These are phyloP conservation scores for Stephanocyclus meneghinianus DNA, from an alignment of 352 stramenopile genomes.

Conservation along the genomic window DNA sequence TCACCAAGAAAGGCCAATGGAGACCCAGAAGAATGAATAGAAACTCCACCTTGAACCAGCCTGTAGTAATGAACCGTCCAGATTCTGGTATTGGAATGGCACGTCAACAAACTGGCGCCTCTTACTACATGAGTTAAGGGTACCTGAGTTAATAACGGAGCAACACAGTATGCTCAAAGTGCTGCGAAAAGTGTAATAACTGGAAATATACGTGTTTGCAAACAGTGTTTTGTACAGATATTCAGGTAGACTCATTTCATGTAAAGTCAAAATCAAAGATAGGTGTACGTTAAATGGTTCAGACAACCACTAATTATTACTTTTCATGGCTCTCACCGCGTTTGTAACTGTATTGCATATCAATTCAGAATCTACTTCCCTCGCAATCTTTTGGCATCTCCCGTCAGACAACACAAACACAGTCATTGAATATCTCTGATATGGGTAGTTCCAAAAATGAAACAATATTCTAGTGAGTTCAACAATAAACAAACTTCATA, in stretches of 20 bases:
- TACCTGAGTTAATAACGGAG: not conserved
- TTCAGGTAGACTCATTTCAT: constrained; percentile 3
- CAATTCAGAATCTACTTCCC: constrained; percentile 67
- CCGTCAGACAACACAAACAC: constrained; percentile 72
- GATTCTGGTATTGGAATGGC: constrained; percentile 66
- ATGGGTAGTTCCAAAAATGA: not conserved
- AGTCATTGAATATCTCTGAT: constrained; percentile 66
- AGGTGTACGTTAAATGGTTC: not conserved
- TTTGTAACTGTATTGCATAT: constrained; percentile 60
- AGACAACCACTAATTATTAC: not conserved
- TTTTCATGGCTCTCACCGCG: constrained; percentile 54
- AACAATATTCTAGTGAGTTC: not conserved
- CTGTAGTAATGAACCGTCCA: constrained; percentile 5
- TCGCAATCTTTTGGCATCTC: constrained; percentile 65
- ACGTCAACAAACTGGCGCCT: constrained; percentile 45
- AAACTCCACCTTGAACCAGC: not conserved
- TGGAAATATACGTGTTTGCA: not conserved
- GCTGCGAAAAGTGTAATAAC: not conserved
- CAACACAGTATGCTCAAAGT: not conserved
- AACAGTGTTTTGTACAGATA: constrained; percentile 7
- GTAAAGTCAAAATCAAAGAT: not conserved
- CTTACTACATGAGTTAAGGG: constrained; percentile 39
- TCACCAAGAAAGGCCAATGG: constrained; percentile 41
- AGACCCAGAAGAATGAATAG: constrained; percentile 25
- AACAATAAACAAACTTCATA: not conserved